Base-by-base conservation (phyloP, 2,329 filamentous ascomycete genomes). In the Xylariaceae sp. region DNA sequence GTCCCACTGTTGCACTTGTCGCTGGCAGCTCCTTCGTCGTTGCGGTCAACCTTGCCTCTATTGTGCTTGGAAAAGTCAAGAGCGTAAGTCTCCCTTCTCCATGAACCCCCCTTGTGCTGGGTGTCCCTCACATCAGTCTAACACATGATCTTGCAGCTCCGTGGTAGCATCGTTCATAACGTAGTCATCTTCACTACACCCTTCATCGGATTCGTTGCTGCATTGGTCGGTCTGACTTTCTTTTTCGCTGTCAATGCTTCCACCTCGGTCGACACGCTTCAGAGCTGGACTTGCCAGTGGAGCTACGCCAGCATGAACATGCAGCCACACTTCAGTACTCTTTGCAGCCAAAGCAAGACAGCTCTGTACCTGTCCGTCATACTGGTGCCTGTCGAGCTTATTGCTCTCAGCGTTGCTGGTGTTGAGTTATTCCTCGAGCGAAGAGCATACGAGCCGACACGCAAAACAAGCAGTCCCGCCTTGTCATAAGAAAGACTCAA, bases 241-340 rank as follows among this genome's bases (percentile, higher is more conserved):
- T 82, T 80, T 64, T 85, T 82, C 60, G 71, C 71, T 47, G 71
- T 80, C 63, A 78, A 82, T 56, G 64, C 72, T 15, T 83, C 81
- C 3, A 66, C 66, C 12, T 71, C 69, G 9, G 68, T 69, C 51
- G 78, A 82, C 61, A 81, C 78, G 6, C 66, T 85, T 11, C 71
- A 83, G 60, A 82, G 78, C 65, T 85, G 82, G 82, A 78, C 74
- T 38, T 85, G 82, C 64, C 78, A 79, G 54, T 85, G 82, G 81
- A 66, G 68, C 9, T 59, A 69, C 18, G 68, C 83, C n/a, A 64
- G 67, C 52, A 82, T 84, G 78, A 58, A 60, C 14, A 61, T 68
- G 33, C 66, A 74, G 53, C 81, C 82, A 30, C 70, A 80, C 59
- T 85, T 82, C 60, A 73, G 71, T 14, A 75, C 73, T 0, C 66